Base-by-base conservation (phyloP, 495 filamentous ascomycete species). In the Hypoxylon lenormandii region DNA sequence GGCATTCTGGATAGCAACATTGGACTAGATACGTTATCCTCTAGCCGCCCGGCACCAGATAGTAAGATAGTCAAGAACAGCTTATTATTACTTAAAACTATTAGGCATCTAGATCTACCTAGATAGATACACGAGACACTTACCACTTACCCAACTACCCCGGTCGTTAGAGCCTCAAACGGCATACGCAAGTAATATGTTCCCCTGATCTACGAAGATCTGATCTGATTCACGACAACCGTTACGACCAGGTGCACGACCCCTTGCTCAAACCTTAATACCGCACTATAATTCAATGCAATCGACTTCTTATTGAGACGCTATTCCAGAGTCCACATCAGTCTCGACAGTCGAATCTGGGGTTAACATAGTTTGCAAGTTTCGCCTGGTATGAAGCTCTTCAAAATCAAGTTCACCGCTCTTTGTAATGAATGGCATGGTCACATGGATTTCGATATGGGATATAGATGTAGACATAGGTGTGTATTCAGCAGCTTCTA, bases 221-320 rank as follows among this genome's bases (percentile, higher is more conserved):
- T 56, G 60, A 56, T 64, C 60, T 64, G 55, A 40, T 70, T 64
- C 55, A 65, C 30, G 7, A 60, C 21, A 49, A 43, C 33, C 21
- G 49, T 64, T 65, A 70, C 52, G 18, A 45, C 54, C 21, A 60
- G 36, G 60, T 37, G 53, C 60, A 60, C 60, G 66, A 52, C 56
- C 61, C 36, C 57, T 52, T 51, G 48, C 30, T 62, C 61, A 64
- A 70, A 66, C 61, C 50, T 65, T 56, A 58, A 56, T 40, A 59
- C 37, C 36, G 22, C 60, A 40, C 11, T 61, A 55, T 57, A 64
- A 33, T n/a, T 55, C 60, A 61, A 60, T 60, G 28, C 42, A 11
- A 60, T 43, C n/a, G 42, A 40, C 16, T 55, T 33, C 30, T 40
- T 28, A 4, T 50, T 64, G n/a, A 2, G 30, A 8, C 5, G 15